phyloP scores from a whole-genome alignment of 345 rosid genomes.

The Populus simonii region DNA sequence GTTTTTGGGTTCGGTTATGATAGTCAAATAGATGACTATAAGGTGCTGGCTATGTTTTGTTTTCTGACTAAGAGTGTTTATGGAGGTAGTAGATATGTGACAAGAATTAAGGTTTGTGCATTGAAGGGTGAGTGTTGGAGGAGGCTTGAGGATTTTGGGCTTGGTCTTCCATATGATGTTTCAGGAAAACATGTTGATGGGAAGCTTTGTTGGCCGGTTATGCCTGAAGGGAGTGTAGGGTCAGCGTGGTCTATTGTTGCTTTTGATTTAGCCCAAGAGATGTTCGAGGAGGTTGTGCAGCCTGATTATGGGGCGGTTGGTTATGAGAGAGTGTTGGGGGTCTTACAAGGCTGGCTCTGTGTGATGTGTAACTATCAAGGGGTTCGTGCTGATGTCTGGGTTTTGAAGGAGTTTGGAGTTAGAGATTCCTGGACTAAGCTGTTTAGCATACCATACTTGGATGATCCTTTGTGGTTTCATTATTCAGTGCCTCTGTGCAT shows the following conservation, averaged over 20 bases:
- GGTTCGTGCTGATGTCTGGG: neutral
- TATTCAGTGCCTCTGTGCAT: neutral
- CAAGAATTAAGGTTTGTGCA: conserved; percentile 1
- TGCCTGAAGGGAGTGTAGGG: neutral
- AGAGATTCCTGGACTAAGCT: conserved; percentile 13
- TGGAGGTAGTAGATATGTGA: neutral
- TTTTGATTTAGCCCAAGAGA: conserved; percentile 9
- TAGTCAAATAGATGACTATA: conserved; percentile 9
- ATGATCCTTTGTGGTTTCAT: neutral
- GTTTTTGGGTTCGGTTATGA: conserved; percentile 21
- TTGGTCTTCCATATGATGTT: conserved; percentile 10
- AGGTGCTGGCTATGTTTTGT: conserved; percentile 8
- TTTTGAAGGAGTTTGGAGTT: conserved; percentile 13
- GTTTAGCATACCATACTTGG: conserved; percentile 3
- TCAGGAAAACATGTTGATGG: conserved; percentile 5
- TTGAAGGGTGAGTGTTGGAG: neutral
- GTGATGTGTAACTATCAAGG: neutral
- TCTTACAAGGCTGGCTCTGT: conserved; percentile 8
- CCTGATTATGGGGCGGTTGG: conserved; percentile 6
- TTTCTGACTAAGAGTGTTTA: neutral
- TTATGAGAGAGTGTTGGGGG: neutral
- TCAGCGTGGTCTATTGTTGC: conserved; percentile 8
- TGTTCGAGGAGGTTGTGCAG: conserved; percentile 2
- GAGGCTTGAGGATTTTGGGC: neutral
- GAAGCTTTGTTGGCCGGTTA: conserved; percentile 2